These are phyloP conservation scores for Russula sp. DNA, from an alignment of 768 basidiomycete genomes.

Conservation along the genomic window DNA sequence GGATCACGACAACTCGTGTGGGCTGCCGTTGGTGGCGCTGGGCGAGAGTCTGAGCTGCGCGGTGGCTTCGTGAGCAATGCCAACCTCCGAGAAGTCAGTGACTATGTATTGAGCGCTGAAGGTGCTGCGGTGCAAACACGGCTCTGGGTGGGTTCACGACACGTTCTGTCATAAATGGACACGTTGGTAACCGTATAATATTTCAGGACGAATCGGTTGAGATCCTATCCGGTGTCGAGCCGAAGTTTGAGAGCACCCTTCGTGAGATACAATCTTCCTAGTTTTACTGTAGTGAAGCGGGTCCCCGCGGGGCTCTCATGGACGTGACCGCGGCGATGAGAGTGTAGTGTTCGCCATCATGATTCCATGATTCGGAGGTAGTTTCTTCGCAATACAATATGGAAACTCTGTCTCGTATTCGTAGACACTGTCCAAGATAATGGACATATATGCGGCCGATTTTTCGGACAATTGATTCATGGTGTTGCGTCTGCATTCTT, in stretches of 20 bases:
- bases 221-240: conserved; percentile 14
- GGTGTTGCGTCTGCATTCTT: no score
- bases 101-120: conserved; percentile 24
- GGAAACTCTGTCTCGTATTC: neutral
- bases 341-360: neutral
- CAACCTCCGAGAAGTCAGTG: conserved; percentile 17
- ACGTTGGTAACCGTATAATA: neutral
- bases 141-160: conserved; percentile 22
- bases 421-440: neutral
- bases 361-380: neutral
- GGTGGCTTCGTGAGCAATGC: conserved; percentile 14
- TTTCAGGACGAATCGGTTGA: conserved; percentile 24
- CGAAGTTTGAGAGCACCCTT: conserved; percentile 11
- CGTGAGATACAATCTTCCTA: conserved; percentile 8
- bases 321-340: neutral
- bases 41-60: conserved; percentile 18
- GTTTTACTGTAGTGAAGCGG: neutral
- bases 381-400: neutral
- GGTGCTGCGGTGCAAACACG: conserved; percentile 15
- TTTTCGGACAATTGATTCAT: no score
- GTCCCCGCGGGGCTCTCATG: no score
- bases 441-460: neutral
- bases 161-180: neutral
- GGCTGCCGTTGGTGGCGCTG: conserved; percentile 21
- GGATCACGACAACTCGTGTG: conserved; percentile 25